Evolutionary conservation across 176 grass and related monocot species (phyloP).

Genomic region (Raddia guianensis): DNA sequence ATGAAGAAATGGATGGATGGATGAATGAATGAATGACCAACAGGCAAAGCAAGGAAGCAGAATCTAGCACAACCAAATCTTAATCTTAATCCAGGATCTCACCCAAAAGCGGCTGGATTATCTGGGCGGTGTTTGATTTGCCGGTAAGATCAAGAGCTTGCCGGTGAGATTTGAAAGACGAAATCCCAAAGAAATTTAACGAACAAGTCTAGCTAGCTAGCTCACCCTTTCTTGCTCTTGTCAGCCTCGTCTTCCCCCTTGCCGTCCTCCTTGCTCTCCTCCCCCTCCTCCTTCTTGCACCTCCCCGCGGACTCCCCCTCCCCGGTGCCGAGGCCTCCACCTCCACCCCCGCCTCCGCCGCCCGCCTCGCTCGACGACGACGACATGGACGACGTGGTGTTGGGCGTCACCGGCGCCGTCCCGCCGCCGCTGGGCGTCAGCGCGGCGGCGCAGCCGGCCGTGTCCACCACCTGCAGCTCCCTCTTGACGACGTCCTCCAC

Average conservation of each 20-base stretch:
- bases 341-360: conserved; percentile 29
- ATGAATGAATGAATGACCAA: conserved; percentile 17
- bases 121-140: neutral
- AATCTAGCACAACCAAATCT: conserved; percentile 25
- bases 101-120: neutral
- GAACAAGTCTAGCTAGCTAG: neutral
- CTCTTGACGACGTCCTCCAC: conserved; percentile 45
- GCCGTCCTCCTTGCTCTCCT: conserved; percentile 46
- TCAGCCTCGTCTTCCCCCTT: conserved; percentile 51
- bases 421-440: conserved; percentile 43
- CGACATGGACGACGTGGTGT: conserved; percentile 73
- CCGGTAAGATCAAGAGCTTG: conserved; percentile 14
- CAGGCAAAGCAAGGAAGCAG: conserved; percentile 38
- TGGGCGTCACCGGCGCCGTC: conserved; percentile 60
- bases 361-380: conserved; percentile 76
- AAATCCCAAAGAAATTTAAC: conserved; percentile 21
- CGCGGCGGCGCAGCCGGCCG: neutral
- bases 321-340: conserved; percentile 6
- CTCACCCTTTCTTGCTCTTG: conserved; percentile 85
- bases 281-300: conserved; percentile 66
- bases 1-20: conserved; percentile 20
- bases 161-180: conserved; percentile 7
- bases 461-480: conserved; percentile 37
- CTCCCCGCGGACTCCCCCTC: conserved; percentile 51
- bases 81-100: conserved; percentile 32